Base-by-base conservation (phyloP, 345 rosid species). In the Raphanus raphanistrum region DNA sequence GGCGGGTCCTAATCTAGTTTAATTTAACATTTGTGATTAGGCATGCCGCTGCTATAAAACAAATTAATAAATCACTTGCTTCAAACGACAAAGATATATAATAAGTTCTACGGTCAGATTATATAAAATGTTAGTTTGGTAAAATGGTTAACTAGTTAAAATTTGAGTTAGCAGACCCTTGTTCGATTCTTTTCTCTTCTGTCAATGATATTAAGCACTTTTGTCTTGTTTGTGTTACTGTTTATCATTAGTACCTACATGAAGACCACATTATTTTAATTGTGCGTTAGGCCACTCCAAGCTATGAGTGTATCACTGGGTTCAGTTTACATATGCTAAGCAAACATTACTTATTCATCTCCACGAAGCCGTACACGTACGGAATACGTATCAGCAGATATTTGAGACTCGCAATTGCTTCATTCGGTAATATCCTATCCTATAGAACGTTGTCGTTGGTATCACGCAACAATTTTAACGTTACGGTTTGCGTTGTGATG, bases 301-400 rank as follows among this genome's bases (percentile, higher is more conserved):
- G 21, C 21, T 21, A 21, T 21, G 21, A 21, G 21, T 21, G 36
- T 32, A 32, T 32, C 36, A 32, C 6, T 0, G 36, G 1, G 36
- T 32, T 32, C 36, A 32, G 5, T 32, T 32, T 32, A 32, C 36
- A 32, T 32, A 32, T 32, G 36, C 36, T 31, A 31, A 31, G 33
- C 33, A 31, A 31, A 5, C 5, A 31, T 31, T 32, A 32, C 84
- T 92, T 17, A 93, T 94, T 6, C 89, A 90, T 27, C 96, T 94
- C 70, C 98, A 94, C 79, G 97, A 92, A 82, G 50, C 81, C 0
- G 90, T 84, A 58, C 70, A 21, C 21, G 21, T 21, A 66, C 0
- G 89, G 92, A 31, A 67, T 76, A 70, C 93, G 97, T 57, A 85
- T 84, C 63, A 87, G 98, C 63, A 66, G 96, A 87, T 91, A 86